Conservation (phyloP, 1,139 yeast species). For the Protomyces macrosporus region DNA sequence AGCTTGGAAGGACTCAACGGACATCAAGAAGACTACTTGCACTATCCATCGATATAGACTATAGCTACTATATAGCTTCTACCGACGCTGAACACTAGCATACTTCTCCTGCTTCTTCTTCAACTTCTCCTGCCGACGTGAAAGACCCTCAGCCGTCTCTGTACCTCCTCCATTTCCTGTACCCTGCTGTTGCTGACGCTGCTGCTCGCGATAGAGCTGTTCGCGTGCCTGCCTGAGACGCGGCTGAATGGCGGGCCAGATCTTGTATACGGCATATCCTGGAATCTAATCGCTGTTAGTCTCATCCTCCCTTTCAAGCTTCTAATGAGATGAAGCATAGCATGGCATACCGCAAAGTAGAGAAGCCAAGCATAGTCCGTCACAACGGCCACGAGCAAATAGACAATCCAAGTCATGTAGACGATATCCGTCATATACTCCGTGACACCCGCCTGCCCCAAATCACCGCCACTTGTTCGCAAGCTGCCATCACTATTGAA, state of each 20-base stretch:
- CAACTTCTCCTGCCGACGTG: slow-evolving; percentile 19
- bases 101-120: slow-evolving; percentile 20
- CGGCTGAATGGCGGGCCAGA: slow-evolving; percentile 19
- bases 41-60: not conserved
- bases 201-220: not conserved
- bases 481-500: slow-evolving; percentile 45
- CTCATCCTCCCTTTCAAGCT: not conserved
- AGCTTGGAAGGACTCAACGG: not conserved
- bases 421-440: slow-evolving; percentile 74
- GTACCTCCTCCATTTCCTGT: not conserved
- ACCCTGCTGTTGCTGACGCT: slow-evolving; percentile 3
- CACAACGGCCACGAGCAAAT: slow-evolving; percentile 48
- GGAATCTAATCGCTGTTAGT: slow-evolving; percentile 3
- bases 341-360: slow-evolving; percentile 5
- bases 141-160: slow-evolving; percentile 2
- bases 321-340: not conserved
- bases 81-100: slow-evolving; percentile 4
- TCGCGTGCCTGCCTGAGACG: slow-evolving; percentile 5
- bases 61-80: not conserved
- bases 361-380: slow-evolving; percentile 24
- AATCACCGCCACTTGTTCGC: slow-evolving; percentile 58
- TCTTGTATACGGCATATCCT: slow-evolving; percentile 10
- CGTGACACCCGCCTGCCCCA: slow-evolving; percentile 60
- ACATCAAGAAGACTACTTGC: no score
- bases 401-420: slow-evolving; percentile 62